Conservation (phyloP, 108 stramenopile genomes). For the Nitzschia inconspicua region DNA sequence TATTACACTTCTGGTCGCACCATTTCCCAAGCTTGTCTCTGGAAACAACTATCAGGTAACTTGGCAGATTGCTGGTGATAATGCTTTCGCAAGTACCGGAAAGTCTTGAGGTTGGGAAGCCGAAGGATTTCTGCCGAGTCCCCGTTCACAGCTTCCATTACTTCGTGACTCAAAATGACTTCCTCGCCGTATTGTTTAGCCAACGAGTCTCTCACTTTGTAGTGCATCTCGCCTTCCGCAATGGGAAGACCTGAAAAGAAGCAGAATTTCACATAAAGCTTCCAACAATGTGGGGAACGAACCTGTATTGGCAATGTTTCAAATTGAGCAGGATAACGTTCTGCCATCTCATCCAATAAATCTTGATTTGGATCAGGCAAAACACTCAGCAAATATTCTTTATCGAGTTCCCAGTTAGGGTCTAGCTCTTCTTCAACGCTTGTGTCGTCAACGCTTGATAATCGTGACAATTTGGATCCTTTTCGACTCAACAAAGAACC, state of each 20-base stretch:
- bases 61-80: constrained; percentile 79
- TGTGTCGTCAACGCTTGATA: constrained; percentile 17
- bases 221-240: constrained; percentile 87
- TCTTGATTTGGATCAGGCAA: constrained; percentile 51
- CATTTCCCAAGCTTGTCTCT: constrained; percentile 71
- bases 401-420: constrained; percentile 49
- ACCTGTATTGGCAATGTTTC: constrained; percentile 76
- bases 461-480: constrained; percentile 2
- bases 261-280: constrained; percentile 78
- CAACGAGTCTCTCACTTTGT: constrained; percentile 62
- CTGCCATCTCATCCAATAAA: constrained; percentile 59
- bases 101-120: constrained; percentile 79
- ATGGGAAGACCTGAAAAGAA: constrained; percentile 87
- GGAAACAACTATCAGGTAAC: constrained; percentile 66
- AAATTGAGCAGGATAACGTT: constrained; percentile 59
- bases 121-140: constrained; percentile 62
- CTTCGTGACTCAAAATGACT: constrained; percentile 70
- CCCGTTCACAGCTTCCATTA: constrained; percentile 86
- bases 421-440: constrained; percentile 50
- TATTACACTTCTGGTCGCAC: constrained; percentile 67
- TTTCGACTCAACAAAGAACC: constrained; percentile 13
- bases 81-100: constrained; percentile 69
- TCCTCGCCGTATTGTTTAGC: constrained; percentile 46
- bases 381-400: constrained; percentile 37
- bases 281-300: constrained; percentile 60